Conservation (phyloP, 1,139 yeast genomes). For the Scheffersomyces quercinus region DNA sequence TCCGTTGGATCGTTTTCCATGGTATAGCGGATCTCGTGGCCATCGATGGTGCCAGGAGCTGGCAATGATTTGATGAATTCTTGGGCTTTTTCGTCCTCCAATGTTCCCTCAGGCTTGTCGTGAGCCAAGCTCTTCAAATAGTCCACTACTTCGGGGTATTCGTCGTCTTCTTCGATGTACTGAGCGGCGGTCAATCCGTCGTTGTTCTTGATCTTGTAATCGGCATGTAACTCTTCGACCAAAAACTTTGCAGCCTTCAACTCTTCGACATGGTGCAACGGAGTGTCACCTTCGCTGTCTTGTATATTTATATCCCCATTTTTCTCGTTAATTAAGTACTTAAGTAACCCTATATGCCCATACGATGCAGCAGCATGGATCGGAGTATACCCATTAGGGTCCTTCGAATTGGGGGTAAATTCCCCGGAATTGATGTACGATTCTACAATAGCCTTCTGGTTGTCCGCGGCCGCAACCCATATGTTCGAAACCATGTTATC, state of each 20-base stretch:
- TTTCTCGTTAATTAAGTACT: slow-evolving; percentile 47
- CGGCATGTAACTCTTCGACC: slow-evolving; percentile 67
- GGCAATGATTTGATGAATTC: slow-evolving; percentile 34
- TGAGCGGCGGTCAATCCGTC: slow-evolving; percentile 75
- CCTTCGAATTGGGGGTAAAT: slow-evolving; percentile 69
- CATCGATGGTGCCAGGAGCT: slow-evolving; percentile 42
- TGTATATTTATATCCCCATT: slow-evolving; percentile 82
- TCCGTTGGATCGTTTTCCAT: slow-evolving; percentile 47
- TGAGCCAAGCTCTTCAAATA: slow-evolving; percentile 56
- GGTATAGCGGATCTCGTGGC: slow-evolving; percentile 59
- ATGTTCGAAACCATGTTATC: slow-evolving; percentile 57
- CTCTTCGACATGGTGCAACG: slow-evolving; percentile 87
- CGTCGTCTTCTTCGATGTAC: slow-evolving; percentile 80
- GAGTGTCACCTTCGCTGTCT: slow-evolving; percentile 93
- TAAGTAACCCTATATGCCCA: slow-evolving; percentile 71
- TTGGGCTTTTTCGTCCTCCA: slow-evolving; percentile 9
- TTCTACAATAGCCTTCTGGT: slow-evolving; percentile 61
- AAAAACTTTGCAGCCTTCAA: slow-evolving; percentile 61
- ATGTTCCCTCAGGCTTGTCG: slow-evolving; percentile 22
- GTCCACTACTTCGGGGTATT: slow-evolving; percentile 72
- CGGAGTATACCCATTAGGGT: slow-evolving; percentile 93
- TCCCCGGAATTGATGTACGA: slow-evolving; percentile 51
- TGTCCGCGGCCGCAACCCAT: slow-evolving; percentile 96
- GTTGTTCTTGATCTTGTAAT: slow-evolving; percentile 58
- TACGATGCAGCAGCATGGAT: slow-evolving; percentile 96